Evolutionary conservation across 257 asterid species (phyloP).

Genomic region (Solanum tacnaense): DNA sequence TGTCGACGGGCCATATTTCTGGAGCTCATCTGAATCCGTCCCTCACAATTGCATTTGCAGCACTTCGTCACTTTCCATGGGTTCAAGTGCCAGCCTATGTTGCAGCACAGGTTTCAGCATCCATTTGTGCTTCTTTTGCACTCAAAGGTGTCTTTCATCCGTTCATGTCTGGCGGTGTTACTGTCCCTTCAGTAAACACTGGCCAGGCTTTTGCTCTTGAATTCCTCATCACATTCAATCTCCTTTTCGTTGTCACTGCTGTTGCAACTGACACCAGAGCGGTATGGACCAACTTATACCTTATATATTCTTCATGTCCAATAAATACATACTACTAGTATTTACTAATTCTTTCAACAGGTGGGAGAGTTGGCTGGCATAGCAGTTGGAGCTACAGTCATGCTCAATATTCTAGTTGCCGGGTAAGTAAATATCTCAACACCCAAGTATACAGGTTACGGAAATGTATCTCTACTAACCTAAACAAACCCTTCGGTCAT

Average conservation of each 20-base stretch:
- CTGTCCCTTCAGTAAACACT: slow-evolving; percentile 56
- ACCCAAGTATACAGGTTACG: background rate
- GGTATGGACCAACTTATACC: slow-evolving; percentile 18
- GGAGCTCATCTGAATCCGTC: slow-evolving; percentile 94
- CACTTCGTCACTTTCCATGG: slow-evolving; percentile 91
- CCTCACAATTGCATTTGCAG: slow-evolving; percentile 79
- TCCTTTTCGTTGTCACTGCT: slow-evolving; percentile 79
- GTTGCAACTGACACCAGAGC: slow-evolving; percentile 94
- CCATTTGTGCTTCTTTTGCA: slow-evolving; percentile 83
- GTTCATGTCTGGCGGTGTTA: slow-evolving; percentile 76
- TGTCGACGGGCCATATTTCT: slow-evolving; percentile 85
- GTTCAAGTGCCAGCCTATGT: slow-evolving; percentile 78
- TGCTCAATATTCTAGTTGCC: slow-evolving; percentile 83
- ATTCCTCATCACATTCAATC: slow-evolving; percentile 72
- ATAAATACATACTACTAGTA: background rate
- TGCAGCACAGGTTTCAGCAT: slow-evolving; percentile 74
- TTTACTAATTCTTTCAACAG: background rate
- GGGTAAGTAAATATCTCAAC: slow-evolving; percentile 38
- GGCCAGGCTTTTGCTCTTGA: slow-evolving; percentile 90
- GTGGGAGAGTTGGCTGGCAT: slow-evolving; percentile 64
- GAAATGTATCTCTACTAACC: background rate
- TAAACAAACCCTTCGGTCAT: background rate
- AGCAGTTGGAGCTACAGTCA: slow-evolving; percentile 84
- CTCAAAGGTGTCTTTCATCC: slow-evolving; percentile 78
- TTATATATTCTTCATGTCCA: background rate